Conservation (phyloP, 805 yeast species). For the Candida germanica region DNA sequence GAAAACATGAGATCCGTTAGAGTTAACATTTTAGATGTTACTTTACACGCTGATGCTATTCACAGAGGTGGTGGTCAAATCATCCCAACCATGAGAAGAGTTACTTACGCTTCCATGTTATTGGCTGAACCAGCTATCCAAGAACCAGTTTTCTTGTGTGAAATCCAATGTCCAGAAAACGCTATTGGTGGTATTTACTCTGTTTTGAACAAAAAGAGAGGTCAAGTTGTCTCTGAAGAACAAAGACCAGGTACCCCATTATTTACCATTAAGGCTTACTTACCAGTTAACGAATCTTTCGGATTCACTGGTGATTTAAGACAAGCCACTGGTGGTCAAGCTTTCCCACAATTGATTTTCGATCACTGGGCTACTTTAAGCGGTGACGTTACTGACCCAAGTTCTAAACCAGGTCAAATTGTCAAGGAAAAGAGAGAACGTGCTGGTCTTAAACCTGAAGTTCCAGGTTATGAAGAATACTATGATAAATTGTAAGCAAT, state of each 20-base stretch:
- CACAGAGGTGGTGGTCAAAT: slow-evolving; percentile 99
- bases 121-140: slow-evolving; percentile 98
- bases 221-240: slow-evolving; percentile 98
- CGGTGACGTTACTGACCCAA: slow-evolving; percentile 91
- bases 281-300: slow-evolving; percentile 99
- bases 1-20: slow-evolving; percentile 95
- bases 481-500: slow-evolving; percentile 74
- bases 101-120: slow-evolving; percentile 95
- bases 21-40: slow-evolving; percentile 97
- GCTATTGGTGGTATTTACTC: slow-evolving; percentile 99
- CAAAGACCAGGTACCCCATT: slow-evolving; percentile 99
- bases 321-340: slow-evolving; percentile 99
- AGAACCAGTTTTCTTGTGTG: slow-evolving; percentile 99
- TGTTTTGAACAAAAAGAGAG: slow-evolving; percentile 98
- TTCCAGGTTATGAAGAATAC: slow-evolving; percentile 99
- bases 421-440: slow-evolving; percentile 76
- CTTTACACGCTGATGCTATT: slow-evolving; percentile 99
- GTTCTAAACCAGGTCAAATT: slow-evolving; percentile 61
- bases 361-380: slow-evolving; percentile 94
- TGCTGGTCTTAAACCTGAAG: slow-evolving; percentile 94
- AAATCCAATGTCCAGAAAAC: slow-evolving; percentile 98
- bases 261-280: slow-evolving; percentile 99
- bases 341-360: slow-evolving; percentile 99
- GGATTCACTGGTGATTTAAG: slow-evolving; percentile 99
- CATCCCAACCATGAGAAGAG: slow-evolving; percentile 99